Evolutionary conservation across 768 basidiomycete species (phyloP), one percentile per base, ranked within the genome.

Genomic region (Amanita jacksonii): DNA sequence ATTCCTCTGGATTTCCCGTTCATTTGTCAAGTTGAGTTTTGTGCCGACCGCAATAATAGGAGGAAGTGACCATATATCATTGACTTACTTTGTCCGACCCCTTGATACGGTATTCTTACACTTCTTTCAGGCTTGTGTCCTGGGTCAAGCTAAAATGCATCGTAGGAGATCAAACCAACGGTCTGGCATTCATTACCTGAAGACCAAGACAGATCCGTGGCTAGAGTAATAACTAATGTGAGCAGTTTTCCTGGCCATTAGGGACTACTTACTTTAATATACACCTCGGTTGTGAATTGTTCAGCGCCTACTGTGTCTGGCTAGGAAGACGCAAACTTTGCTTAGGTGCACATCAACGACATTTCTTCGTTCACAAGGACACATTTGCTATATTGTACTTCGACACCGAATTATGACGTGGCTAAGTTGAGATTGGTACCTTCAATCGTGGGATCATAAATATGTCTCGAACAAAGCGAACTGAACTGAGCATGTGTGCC

Each of bases 381-480:
- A 8, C 69, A 65, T 44, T 76, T 73, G 31, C 76, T 70, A 62
- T 88, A 89, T 51, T 80, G 76, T 66, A 88, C 85, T 88, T 6
- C 7, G 7, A 28, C 7, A 6, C 7, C 12, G 27, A 28, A 12
- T 28, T 12, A 57, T 22, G 36, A 38, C 22, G 9, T 49, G 54
- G 22, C 52, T 52, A 37, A 51, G 24, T 41, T 37, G 33, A 12
- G 31, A 46, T 41, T 33, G 31, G 28, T 37, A 81, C 85, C 85
- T 75, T 88, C 85, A 54, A 89, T 87, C 9, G 86, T 87, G 20
- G 85, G 85, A 57, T 89, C 83, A 58, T 88, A 88, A 86, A 88
- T 34, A 74, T 68, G 58, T 84, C 76, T 51, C 73, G 72, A 37
- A 86, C 76, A 58, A 82, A 88, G 47, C 85, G 76, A 53, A 86